phyloP scores from a whole-genome alignment of 1,284 basidiomycete genomes.

The Heterobasidion occidentale region DNA sequence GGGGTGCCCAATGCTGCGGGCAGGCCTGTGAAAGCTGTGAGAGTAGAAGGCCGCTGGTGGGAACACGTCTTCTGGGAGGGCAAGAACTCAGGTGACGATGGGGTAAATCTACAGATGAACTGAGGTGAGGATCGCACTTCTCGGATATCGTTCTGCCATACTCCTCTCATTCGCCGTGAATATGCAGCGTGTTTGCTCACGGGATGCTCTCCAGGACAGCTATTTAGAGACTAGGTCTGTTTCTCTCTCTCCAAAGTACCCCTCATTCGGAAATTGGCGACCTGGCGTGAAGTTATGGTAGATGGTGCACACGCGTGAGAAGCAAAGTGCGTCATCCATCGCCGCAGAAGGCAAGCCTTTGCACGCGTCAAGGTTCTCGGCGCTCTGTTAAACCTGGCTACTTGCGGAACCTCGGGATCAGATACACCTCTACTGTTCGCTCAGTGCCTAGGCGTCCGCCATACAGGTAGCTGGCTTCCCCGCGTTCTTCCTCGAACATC shows the following conservation, averaged over 20 bases:
- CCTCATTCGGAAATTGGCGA: not conserved
- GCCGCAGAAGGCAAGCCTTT: not conserved
- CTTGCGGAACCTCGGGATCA: not conserved
- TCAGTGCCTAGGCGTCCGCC: not conserved
- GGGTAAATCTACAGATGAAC: not conserved
- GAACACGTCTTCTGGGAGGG: constrained; percentile 47
- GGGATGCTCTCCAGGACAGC: not conserved
- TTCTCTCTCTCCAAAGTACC: not conserved
- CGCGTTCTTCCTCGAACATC: not conserved
- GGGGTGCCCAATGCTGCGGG: constrained; percentile 32
- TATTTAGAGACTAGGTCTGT: not conserved
- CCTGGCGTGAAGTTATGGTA: not conserved
- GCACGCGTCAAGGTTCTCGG: not conserved
- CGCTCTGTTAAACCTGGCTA: not conserved
- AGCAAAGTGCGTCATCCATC: not conserved
- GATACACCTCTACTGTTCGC: not conserved
- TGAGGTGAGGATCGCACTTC: no score
- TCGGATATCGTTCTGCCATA: not conserved
- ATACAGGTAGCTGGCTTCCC: not conserved
- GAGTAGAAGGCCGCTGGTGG: constrained; percentile 45
- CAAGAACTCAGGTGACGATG: not conserved
- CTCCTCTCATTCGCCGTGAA: not conserved
- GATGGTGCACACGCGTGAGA: not conserved
- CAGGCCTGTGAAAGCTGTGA: constrained; percentile 35
- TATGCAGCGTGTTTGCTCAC: not conserved